Base-by-base conservation (phyloP, 768 basidiomycete genomes). In the Galerina sulciceps region DNA sequence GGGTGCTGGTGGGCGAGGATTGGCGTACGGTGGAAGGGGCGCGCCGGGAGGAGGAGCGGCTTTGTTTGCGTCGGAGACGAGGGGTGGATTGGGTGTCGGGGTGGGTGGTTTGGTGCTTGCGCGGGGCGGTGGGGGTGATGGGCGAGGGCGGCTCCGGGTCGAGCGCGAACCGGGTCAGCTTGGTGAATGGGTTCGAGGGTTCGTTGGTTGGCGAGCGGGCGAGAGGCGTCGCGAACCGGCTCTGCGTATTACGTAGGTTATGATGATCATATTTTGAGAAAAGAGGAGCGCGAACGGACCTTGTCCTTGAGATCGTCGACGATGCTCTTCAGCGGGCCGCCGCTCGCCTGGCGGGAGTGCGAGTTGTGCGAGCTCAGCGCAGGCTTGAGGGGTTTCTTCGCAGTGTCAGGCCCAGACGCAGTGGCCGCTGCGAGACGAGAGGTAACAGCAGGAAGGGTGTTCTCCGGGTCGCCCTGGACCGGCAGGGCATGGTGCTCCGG, bases 261-360 rank as follows among this genome's bases (percentile, higher is more conserved):
- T 22, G 22, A 15, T 9, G 41, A 17, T 15, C 4, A 40, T 14
- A 40, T 2, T 14, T 6, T 13, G n/a, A 37, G 10, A 37, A 47
- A 11, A 5, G 35, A 44, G 35, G 11, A 34, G 37, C 38, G 26
- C 13, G 35, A 20, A 8, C 54, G 13, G 55, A 85, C 86, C 78
- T 88, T 90, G 71, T 83, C 86, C 64, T 79, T 81, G 53, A 93
- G 80, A 73, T 93, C 91, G 4, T 93, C 90, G 46, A 93, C 88
- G 62, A 93, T 92, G 61, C 90, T 90, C 72, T 76, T 83, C 53
- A 88, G 69, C 2, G 85, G 85, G 0, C 68, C 75, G 31, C 69
- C 53, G 61, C 71, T 73, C 8, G 62, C 26, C 44, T 69, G 63
- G 42, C 69, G 61, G 31, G 63, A 63, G 57, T 71, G 69, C 3